Evolutionary conservation across 2,329 filamentous ascomycete species (phyloP).

Genomic region (Xylariaceae sp.): DNA sequence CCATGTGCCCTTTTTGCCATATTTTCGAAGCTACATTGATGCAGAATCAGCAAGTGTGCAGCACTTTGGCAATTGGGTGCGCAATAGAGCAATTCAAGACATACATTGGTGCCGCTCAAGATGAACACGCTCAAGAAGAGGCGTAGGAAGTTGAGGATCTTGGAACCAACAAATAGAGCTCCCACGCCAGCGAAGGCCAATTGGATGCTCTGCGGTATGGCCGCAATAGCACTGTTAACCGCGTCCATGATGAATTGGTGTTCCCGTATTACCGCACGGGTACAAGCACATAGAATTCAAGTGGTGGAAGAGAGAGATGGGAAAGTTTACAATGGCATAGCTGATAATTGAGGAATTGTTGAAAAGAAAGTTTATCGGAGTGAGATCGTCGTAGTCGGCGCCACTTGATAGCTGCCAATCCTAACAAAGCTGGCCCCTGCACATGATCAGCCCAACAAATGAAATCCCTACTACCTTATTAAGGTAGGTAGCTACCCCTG

Average conservation of each 20-base stretch:
- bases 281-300: too few species aligned
- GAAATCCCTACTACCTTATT: too few species aligned
- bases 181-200: constrained; percentile 52
- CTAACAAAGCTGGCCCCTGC: too few species aligned
- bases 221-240: constrained; percentile 28
- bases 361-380: too few species aligned
- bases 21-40: constrained; percentile 70
- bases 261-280: too few species aligned
- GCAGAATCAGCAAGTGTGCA: not conserved
- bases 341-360: too few species aligned
- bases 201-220: constrained; percentile 41
- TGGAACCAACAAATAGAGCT: constrained; percentile 52
- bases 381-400: too few species aligned
- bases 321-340: too few species aligned
- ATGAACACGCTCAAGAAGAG: constrained; percentile 66
- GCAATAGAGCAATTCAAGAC: constrained; percentile 18
- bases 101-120: constrained; percentile 58
- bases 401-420: too few species aligned
- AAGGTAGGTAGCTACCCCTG: too few species aligned
- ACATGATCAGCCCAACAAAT: too few species aligned
- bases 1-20: constrained; percentile 90
- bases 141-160: constrained; percentile 53
- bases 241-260: constrained; percentile 24
- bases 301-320: not conserved
- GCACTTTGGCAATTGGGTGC: not conserved